phyloP scores from a whole-genome alignment of 345 rosid species.

The Corymbia maculata region DNA sequence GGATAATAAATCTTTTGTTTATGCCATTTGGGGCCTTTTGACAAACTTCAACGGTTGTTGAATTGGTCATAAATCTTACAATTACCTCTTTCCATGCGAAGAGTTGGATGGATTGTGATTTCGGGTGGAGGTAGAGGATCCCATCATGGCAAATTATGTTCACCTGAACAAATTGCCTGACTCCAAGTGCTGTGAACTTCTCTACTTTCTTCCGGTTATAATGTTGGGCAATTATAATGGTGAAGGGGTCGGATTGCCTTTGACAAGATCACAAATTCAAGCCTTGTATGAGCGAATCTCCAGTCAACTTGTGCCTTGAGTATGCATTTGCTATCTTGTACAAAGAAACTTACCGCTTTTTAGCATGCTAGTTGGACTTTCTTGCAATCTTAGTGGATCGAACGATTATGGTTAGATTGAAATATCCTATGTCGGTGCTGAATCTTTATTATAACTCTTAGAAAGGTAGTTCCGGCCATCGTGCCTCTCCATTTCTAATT shows the following conservation, averaged over 20 bases:
- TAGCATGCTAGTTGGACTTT: neutral
- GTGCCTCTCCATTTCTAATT: neutral
- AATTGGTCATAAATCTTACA: neutral
- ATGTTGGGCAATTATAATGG: neutral
- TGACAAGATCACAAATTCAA: neutral
- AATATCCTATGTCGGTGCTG: neutral
- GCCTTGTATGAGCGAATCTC: neutral
- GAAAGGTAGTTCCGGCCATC: neutral
- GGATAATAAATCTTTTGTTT: neutral
- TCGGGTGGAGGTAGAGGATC: fast-evolving
- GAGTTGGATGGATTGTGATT: neutral
- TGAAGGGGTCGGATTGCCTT: neutral
- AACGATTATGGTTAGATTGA: neutral
- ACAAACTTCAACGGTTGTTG: neutral
- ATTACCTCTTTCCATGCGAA: neutral
- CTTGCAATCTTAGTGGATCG: neutral
- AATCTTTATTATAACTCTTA: no score
- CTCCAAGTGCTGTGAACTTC: neutral
- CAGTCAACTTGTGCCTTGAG: neutral
- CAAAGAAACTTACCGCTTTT: neutral
- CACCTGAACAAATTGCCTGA: neutral
- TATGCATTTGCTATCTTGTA: neutral
- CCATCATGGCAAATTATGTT: neutral
- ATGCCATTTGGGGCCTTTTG: neutral
- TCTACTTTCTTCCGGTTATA: neutral